Evolutionary conservation across 768 basidiomycete species (phyloP).

Genomic region (Steccherinum ochraceum): DNA sequence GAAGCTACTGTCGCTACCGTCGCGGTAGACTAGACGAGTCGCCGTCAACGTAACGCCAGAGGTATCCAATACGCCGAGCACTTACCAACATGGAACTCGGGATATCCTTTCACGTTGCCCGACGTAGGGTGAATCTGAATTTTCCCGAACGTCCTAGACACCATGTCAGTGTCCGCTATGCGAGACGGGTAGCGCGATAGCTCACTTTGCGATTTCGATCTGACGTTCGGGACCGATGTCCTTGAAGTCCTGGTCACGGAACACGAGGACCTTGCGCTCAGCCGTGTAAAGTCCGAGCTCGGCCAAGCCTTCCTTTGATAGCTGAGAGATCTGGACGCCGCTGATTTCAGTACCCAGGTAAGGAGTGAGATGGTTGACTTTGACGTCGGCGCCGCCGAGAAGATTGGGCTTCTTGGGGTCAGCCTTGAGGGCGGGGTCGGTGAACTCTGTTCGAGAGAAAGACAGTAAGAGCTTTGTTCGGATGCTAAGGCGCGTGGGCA

Average conservation of each 20-base stretch:
- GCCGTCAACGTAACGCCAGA: too few relatives aligned
- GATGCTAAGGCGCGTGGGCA: constrained; percentile 1
- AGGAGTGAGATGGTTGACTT: constrained; percentile 35
- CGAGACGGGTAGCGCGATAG: too few relatives aligned
- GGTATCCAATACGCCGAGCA: neutral
- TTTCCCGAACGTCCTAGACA: constrained; percentile 21
- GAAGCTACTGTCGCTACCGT: constrained; percentile 36
- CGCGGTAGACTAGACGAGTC: constrained; percentile 54
- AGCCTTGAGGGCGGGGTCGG: constrained; percentile 40
- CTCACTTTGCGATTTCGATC: constrained; percentile 37
- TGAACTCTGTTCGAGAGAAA: constrained; percentile 30
- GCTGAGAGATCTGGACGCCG: constrained; percentile 48
- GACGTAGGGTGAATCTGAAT: constrained; percentile 30
- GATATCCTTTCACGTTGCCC: constrained; percentile 47
- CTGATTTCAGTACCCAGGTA: constrained; percentile 46
- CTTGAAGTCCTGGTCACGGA: constrained; percentile 60
- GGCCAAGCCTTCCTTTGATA: constrained; percentile 41
- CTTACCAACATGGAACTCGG: constrained; percentile 53
- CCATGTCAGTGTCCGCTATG: too few relatives aligned
- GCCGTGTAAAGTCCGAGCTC: constrained; percentile 33
- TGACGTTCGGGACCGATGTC: constrained; percentile 45
- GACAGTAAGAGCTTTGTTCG: neutral
- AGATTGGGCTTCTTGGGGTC: constrained; percentile 47
- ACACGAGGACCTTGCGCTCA: constrained; percentile 46
- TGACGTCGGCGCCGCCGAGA: constrained; percentile 31